Conservation (phyloP, 768 basidiomycete species). For the Podaxis carcinomalis region DNA sequence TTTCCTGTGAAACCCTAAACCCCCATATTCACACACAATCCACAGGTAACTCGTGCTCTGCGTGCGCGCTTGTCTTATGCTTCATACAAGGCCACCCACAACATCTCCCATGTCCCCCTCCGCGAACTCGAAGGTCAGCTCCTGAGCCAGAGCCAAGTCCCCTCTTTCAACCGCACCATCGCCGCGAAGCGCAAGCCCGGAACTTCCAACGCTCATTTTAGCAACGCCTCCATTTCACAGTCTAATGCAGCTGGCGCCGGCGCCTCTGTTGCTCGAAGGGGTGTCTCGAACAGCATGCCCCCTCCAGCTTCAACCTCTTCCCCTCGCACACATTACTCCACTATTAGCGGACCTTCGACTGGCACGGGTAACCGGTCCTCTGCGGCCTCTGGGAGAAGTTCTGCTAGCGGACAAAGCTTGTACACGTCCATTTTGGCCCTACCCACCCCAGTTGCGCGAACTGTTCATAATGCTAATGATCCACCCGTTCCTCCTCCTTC, state of each 20-base stretch:
- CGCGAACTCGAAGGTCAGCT: constrained; percentile 69
- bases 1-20: constrained; percentile 26
- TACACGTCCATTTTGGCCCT: constrained; percentile 74
- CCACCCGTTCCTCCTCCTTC: constrained; percentile 58
- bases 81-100: constrained; percentile 78
- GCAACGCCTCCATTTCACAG: constrained; percentile 46
- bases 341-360: constrained; percentile 26
- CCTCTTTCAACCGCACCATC: constrained; percentile 46
- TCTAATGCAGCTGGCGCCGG: constrained; percentile 21
- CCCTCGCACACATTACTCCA: constrained; percentile 41
- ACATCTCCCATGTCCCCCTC: constrained; percentile 60
- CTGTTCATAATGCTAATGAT: constrained; percentile 71
- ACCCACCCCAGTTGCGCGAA: constrained; percentile 68
- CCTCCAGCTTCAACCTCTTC: constrained; percentile 38
- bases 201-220: constrained; percentile 44
- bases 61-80: constrained; percentile 81
- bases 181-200: constrained; percentile 55
- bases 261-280: constrained; percentile 26
- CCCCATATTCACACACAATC: constrained; percentile 28
- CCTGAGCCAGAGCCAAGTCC: constrained; percentile 35
- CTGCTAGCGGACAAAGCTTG: constrained; percentile 51
- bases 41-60: constrained; percentile 74
- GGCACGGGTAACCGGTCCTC: constrained; percentile 27
- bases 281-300: constrained; percentile 42
- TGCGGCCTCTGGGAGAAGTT: constrained; percentile 27